These are phyloP conservation scores for Spathaspora girioi DNA, from an alignment of 805 yeast species.

Conservation along the genomic window DNA sequence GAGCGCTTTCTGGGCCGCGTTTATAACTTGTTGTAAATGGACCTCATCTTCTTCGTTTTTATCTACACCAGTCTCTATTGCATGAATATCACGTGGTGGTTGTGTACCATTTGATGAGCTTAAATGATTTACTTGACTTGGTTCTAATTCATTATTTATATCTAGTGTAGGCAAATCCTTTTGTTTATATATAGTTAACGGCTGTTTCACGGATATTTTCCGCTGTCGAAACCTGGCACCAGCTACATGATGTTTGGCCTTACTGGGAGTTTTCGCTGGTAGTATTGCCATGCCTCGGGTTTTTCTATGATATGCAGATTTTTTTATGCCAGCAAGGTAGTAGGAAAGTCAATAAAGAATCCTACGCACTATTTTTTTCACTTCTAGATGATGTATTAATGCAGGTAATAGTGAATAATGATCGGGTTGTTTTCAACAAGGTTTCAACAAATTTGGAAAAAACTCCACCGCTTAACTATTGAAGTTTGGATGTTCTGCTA, in stretches of 20 bases:
- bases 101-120: conserved; percentile 46
- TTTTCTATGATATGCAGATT: not conserved
- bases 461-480: conserved; percentile 11
- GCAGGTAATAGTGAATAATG: not conserved
- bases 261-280: conserved; percentile 31
- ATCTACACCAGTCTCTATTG: conserved; percentile 96
- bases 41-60: conserved; percentile 97
- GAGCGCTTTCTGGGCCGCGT: conserved; percentile 69
- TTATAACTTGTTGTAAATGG: conserved; percentile 87
- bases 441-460: not conserved
- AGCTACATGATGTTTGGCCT: conserved; percentile 25
- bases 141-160: conserved; percentile 36
- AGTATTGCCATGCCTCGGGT: conserved; percentile 32
- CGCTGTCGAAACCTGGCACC: conserved; percentile 88
- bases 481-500: conserved; percentile 22
- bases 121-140: conserved; percentile 39
- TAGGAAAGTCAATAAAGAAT: not conserved
- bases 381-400: not conserved
- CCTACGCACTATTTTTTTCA: not conserved
- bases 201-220: conserved; percentile 89
- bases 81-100: conserved; percentile 81
- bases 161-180: conserved; percentile 79
- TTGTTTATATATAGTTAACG: conserved; percentile 72
- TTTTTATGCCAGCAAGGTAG: not conserved
- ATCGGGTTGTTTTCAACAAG: not conserved